phyloP scores from a whole-genome alignment of 139 green algal species.

The Micromonas commoda region DNA sequence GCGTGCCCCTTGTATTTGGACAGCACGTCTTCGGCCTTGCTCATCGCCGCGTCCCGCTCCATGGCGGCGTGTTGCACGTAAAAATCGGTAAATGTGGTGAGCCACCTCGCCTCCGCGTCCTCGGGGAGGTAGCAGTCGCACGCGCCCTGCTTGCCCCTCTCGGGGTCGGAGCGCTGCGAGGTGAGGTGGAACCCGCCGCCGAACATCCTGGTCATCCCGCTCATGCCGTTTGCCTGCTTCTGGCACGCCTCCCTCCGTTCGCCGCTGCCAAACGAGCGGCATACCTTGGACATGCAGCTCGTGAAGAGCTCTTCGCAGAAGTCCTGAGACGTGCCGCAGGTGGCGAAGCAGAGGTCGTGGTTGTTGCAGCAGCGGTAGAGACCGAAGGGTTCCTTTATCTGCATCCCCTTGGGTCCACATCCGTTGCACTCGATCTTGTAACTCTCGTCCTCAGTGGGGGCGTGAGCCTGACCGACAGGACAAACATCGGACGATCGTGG shows the following conservation, averaged over 20 bases:
- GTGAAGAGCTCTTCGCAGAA: neutral
- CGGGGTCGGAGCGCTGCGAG: neutral
- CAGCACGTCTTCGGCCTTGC: neutral
- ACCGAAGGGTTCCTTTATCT: neutral
- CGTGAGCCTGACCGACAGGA: neutral
- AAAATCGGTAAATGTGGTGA: neutral
- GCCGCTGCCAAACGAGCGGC: no score
- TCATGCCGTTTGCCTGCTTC: neutral
- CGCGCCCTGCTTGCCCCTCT: neutral
- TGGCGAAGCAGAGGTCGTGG: constrained; percentile 2
- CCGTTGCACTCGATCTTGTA: constrained; percentile 6
- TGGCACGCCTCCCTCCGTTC: neutral
- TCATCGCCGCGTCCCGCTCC: neutral
- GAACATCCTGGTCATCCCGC: neutral
- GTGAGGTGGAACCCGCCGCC: neutral
- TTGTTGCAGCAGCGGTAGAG: neutral
- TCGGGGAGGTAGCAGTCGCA: neutral
- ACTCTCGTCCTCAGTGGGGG: neutral
- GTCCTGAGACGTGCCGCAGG: neutral
- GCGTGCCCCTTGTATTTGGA: neutral
- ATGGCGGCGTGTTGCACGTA: neutral
- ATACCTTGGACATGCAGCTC: neutral
- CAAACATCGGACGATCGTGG: neutral
- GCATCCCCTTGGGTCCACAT: constrained; percentile 6
- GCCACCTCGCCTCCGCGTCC: neutral